A percentile compares a stretch with the other conserved stretches of the same genome.
These are phyloP conservation scores for Monosporascus sp. DNA, from an alignment of 2,329 filamentous ascomycete species.

Conservation along the genomic window DNA sequence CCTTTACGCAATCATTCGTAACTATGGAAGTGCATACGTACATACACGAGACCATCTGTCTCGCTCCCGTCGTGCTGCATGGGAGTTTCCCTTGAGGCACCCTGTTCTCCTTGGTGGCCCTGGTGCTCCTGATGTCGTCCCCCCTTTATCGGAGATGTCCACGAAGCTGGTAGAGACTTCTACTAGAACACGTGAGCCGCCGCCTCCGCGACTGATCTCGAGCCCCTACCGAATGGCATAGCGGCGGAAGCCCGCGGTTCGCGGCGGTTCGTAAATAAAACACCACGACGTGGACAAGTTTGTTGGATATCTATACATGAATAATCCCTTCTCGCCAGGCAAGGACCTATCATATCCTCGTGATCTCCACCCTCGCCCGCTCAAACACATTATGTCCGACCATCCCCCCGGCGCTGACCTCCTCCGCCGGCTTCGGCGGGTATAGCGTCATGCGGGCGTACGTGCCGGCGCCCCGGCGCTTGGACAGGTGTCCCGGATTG, in stretches of 20 bases:
- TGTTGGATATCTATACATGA: slow-evolving; percentile 10
- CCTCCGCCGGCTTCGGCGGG: slow-evolving; percentile 54
- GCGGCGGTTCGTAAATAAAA: no score
- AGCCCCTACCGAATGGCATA: no score
- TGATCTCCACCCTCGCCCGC: slow-evolving; percentile 80
- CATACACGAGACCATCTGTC: no score
- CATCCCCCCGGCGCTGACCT: slow-evolving; percentile 50
- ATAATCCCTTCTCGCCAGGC: neutral
- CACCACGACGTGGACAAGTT: no score
- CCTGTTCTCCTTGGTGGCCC: no score
- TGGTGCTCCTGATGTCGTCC: neutral
- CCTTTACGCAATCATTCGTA: slow-evolving; percentile 14
- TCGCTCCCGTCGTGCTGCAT: no score
- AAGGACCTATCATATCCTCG: slow-evolving; percentile 54
- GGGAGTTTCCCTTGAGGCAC: no score
- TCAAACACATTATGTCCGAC: slow-evolving; percentile 74
- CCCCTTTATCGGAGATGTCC: neutral
- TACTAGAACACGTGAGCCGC: no score
- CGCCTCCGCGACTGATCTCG: no score
- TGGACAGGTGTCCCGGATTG: slow-evolving; percentile 85
- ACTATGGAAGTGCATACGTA: neutral
- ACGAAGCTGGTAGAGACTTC: neutral
- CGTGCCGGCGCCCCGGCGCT: slow-evolving; percentile 77
- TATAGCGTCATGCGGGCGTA: slow-evolving; percentile 76
- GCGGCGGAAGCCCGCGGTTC: no score